These are phyloP conservation scores for Brassica nigra DNA, from an alignment of 345 rosid genomes.

Conservation along the genomic window DNA sequence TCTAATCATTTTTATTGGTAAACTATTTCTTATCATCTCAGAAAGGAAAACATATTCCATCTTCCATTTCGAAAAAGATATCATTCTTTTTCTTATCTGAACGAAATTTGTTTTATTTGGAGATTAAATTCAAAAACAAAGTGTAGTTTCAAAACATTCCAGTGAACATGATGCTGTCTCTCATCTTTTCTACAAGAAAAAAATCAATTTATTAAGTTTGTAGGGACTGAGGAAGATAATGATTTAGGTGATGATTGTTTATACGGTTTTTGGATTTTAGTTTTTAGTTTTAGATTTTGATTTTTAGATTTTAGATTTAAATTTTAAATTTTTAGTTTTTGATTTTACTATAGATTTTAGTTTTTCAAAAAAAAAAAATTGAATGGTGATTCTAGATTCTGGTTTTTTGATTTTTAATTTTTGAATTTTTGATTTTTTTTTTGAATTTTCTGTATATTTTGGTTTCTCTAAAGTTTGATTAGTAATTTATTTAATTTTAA, in stretches of 20 bases:
- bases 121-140: conserved; percentile 14
- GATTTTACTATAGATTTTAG: too few species aligned
- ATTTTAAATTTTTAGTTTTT: too few species aligned
- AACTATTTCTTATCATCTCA: not conserved
- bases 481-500: too few species aligned
- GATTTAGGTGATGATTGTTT: not conserved
- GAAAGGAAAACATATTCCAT: conserved; percentile 19
- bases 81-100: conserved; percentile 21
- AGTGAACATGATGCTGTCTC: conserved; percentile 26
- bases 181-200: not conserved
- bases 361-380: too few species aligned
- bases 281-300: too few species aligned
- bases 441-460: too few species aligned
- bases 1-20: not conserved
- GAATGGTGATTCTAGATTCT: too few species aligned
- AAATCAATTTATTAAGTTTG: not conserved
- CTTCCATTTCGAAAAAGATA: conserved; percentile 32
- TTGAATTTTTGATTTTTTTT: too few species aligned
- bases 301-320: too few species aligned
- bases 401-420: too few species aligned
- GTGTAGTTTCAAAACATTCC: not conserved
- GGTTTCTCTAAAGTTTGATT: too few species aligned
- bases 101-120: not conserved
- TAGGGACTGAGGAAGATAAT: not conserved
- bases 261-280: too few species aligned